These are phyloP conservation scores for Nakazawaea laoshanensis DNA, from an alignment of 805 yeast genomes.

Conservation along the genomic window DNA sequence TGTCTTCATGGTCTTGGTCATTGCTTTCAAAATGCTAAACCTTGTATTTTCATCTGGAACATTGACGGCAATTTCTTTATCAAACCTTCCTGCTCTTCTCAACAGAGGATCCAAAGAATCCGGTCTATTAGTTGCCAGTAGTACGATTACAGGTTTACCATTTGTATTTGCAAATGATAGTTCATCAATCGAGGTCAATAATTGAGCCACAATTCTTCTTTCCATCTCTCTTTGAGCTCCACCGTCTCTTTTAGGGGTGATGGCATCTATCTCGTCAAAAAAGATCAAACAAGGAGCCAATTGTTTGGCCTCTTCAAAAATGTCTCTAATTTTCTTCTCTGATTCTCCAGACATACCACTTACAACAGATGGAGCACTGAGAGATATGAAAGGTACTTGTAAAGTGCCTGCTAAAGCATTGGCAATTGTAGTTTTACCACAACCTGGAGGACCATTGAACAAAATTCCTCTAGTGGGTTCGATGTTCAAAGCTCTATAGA, in stretches of 20 bases:
- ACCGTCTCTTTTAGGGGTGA: conserved; percentile 96
- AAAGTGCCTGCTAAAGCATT: conserved; percentile 94
- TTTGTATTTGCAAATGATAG: conserved; percentile 78
- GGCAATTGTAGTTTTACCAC: conserved; percentile 96
- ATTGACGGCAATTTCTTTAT: conserved; percentile 85
- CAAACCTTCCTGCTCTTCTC: conserved; percentile 95
- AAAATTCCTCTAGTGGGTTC: conserved; percentile 95
- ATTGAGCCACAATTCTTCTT: conserved; percentile 90
- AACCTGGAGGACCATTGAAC: conserved; percentile 96
- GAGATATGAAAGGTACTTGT: conserved; percentile 83
- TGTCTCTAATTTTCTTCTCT: conserved; percentile 87
- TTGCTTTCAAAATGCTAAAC: conserved; percentile 62
- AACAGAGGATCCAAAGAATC: conserved; percentile 92
- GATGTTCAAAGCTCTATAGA: conserved; percentile 78
- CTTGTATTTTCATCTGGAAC: conserved; percentile 91
- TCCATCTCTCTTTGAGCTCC: conserved; percentile 99
- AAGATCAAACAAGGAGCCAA: conserved; percentile 91
- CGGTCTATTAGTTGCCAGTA: conserved; percentile 96
- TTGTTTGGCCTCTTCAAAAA: conserved; percentile 85
- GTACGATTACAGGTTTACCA: conserved; percentile 87
- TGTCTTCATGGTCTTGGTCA: conserved; percentile 60
- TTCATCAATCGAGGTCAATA: conserved; percentile 92
- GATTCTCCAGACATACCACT: conserved; percentile 99
- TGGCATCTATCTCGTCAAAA: conserved; percentile 96
- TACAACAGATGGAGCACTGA: conserved; percentile 93